These are phyloP conservation scores for Zygnema circumcarinatum DNA, from an alignment of 139 green algal species.

Conservation along the genomic window DNA sequence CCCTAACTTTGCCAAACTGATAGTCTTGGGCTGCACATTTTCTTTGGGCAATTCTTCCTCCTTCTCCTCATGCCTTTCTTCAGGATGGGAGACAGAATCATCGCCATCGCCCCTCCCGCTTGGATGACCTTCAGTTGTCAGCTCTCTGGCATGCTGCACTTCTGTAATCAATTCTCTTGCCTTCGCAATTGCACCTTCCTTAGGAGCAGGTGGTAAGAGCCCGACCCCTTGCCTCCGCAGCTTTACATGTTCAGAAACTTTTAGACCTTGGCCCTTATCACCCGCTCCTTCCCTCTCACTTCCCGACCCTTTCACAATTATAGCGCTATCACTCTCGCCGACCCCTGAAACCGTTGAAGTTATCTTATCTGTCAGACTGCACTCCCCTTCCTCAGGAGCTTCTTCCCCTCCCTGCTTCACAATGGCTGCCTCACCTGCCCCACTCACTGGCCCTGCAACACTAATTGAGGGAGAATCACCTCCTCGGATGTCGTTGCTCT, in stretches of 20 bases:
- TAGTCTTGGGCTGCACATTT: background rate
- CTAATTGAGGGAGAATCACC: background rate
- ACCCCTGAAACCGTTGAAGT: background rate
- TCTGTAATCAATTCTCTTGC: background rate
- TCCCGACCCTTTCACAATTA: background rate
- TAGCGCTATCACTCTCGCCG: background rate
- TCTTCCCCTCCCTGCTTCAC: background rate
- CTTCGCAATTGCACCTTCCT: background rate
- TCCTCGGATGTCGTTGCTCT: background rate
- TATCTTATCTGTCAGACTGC: background rate
- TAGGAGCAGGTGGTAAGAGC: background rate
- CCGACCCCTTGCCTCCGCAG: background rate
- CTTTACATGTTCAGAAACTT: background rate
- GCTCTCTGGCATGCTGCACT: background rate
- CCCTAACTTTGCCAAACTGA: background rate
- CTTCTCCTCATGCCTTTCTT: background rate
- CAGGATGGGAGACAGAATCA: background rate
- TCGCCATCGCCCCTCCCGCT: background rate
- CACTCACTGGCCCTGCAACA: background rate
- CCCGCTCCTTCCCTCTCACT: background rate
- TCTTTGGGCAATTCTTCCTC: background rate
- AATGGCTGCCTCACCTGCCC: background rate
- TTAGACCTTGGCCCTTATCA: background rate
- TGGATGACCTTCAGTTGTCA: background rate
- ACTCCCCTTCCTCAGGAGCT: background rate